These are phyloP conservation scores for Microstegium vimineum DNA, from an alignment of 176 grass and related monocot species.

Conservation along the genomic window DNA sequence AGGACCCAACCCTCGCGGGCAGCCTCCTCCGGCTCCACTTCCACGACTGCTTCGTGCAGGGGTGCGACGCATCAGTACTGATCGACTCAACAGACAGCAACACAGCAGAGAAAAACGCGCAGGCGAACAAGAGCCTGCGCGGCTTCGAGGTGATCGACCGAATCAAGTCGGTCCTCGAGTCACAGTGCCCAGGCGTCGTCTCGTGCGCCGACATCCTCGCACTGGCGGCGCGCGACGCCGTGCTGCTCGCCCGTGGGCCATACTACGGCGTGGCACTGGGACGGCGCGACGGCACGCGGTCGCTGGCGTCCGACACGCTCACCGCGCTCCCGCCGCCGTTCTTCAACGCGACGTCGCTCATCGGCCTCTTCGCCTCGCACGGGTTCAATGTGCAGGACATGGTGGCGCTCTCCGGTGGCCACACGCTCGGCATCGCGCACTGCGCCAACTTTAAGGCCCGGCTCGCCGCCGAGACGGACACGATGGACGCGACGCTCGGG, in stretches of 20 bases:
- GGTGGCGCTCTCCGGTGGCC: slow-evolving; percentile 70
- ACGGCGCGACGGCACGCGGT: slow-evolving; percentile 65
- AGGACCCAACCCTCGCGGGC: slow-evolving; percentile 61
- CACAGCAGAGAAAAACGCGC: slow-evolving; percentile 84
- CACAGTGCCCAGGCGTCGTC: slow-evolving; percentile 66
- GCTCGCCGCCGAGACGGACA: slow-evolving; percentile 29
- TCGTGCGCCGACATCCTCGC: slow-evolving; percentile 82
- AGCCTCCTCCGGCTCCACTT: slow-evolving; percentile 82
- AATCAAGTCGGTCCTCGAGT: slow-evolving; percentile 59
- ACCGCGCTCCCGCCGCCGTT: slow-evolving; percentile 49
- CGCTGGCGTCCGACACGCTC: slow-evolving; percentile 50
- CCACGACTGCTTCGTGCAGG: slow-evolving; percentile 97
- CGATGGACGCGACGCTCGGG: slow-evolving; percentile 40
- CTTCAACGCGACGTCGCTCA: slow-evolving; percentile 42
- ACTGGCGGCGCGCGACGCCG: slow-evolving; percentile 71
- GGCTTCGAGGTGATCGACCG: slow-evolving; percentile 84
- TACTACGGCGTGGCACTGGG: slow-evolving; percentile 61
- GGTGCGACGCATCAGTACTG: slow-evolving; percentile 90
- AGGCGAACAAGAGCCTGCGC: slow-evolving; percentile 58
- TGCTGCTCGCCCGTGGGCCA: slow-evolving; percentile 56
- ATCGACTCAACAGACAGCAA: slow-evolving; percentile 54
- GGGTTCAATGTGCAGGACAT: slow-evolving; percentile 51
- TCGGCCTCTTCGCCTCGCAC: slow-evolving; percentile 43
- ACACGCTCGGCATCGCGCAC: slow-evolving; percentile 76
- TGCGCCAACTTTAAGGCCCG: slow-evolving; percentile 52